Base-by-base conservation (phyloP, 1,284 basidiomycete species). In the Coniferiporia weirii region DNA sequence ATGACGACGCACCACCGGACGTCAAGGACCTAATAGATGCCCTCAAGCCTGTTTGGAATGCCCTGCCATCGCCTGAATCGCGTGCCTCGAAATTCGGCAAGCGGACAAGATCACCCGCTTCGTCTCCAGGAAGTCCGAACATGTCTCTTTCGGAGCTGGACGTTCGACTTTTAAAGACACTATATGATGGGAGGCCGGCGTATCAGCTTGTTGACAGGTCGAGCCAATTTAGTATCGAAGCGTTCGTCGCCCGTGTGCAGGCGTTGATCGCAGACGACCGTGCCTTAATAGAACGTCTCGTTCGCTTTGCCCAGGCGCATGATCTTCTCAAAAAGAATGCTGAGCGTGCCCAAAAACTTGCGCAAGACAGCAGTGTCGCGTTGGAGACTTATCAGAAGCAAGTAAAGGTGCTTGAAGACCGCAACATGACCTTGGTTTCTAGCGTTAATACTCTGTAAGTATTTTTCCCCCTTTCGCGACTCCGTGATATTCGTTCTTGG, bases 371-470 rank as follows among this genome's bases (percentile, higher is more conserved):
- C 50, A 85, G 84, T 61, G 69, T 70, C 13, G 89, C 85, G 19
- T 73, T 96, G 44, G 90, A 91, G 76, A 93, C 88, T 34, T 95
- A 95, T 70, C 90, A 94, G 75, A 86, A 85, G 73, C 92, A 95
- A 69, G 89, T 94, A 2, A 80, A 81, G 65, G 80, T 79, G 47
- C 76, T 95, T 56, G 91, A 95, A 68, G 89, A 91, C 62, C 79
- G 88, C 59, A 86, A 89, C 65, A 68, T 78, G 63, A 65, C 71
- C 5, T 69, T 89, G 56, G 76, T 78, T 40, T 73, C 76, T 43
- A 78, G 76, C 64, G 76, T 83, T 57, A 73, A 78, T 44, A 74
- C 75, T 2, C 60, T 87, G 87, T 90, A 66, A 64, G 86, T 81
- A 2, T 40, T 48, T 60, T 59, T 53, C 47, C 35, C 1, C 60